These are phyloP conservation scores for Astrothelium macrocarpum DNA, from an alignment of 495 filamentous ascomycete species.

Conservation along the genomic window DNA sequence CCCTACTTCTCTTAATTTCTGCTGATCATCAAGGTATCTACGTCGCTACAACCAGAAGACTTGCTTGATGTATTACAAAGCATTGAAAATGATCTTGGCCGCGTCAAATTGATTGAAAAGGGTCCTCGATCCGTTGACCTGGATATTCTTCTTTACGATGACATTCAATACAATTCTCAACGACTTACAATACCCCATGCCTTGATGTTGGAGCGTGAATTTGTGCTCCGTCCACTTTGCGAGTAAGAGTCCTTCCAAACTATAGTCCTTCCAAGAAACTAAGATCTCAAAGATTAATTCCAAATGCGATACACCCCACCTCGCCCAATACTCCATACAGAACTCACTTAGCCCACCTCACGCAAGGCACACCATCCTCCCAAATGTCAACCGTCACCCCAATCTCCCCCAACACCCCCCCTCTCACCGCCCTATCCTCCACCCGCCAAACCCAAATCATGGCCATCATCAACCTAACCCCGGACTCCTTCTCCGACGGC, in stretches of 20 bases:
- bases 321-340: conserved; percentile 18
- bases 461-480: conserved; percentile 91
- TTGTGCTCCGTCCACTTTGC: conserved; percentile 81
- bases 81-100: conserved; percentile 69
- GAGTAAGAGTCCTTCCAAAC: conserved; percentile 48
- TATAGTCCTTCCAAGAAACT: background rate
- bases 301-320: conserved; percentile 14
- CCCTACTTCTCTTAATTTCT: background rate
- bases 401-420: conserved; percentile 47
- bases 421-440: conserved; percentile 54
- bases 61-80: conserved; percentile 71
- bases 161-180: conserved; percentile 51
- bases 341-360: conserved; percentile 57
- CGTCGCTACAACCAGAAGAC: conserved; percentile 59
- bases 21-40: conserved; percentile 56
- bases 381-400: conserved; percentile 62
- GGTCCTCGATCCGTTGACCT: conserved; percentile 89
- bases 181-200: conserved; percentile 77
- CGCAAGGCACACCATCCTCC: conserved; percentile 28
- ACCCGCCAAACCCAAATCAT: conserved; percentile 68
- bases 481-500: conserved; percentile 95
- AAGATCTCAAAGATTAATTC: conserved; percentile 23
- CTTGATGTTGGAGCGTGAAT: conserved; percentile 82
- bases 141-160: conserved; percentile 83
- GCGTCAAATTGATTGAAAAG: conserved; percentile 81